Percentiles rank a stretch among this genome's conserved stretches.
Evolutionary conservation across 305 asterid species (phyloP).

Genomic region (Fraxinus floribunda): DNA sequence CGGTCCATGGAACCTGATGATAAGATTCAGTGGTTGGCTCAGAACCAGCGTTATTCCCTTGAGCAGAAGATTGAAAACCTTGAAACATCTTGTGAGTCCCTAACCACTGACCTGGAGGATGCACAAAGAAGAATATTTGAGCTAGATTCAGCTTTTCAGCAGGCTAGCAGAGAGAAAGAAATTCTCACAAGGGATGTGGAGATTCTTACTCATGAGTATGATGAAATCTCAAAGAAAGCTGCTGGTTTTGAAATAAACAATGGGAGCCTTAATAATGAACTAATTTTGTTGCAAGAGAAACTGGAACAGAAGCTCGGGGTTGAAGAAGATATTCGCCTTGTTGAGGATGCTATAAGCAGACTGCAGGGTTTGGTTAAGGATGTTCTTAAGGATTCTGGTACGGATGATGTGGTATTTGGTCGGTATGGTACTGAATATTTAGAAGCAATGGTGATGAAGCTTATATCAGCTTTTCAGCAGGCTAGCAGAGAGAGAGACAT

Average conservation of each 20-base stretch:
- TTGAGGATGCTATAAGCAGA: slow-evolving; percentile 36
- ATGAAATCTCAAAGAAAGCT: slow-evolving; percentile 43
- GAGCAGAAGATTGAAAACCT: slow-evolving; percentile 68
- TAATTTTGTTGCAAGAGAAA: slow-evolving; percentile 44
- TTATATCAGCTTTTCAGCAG: slow-evolving; percentile 45
- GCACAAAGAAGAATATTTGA: slow-evolving; percentile 57
- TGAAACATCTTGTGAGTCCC: slow-evolving; percentile 57
- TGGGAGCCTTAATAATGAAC: slow-evolving; percentile 54
- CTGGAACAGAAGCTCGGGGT: slow-evolving; percentile 32
- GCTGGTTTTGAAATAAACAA: slow-evolving; percentile 38
- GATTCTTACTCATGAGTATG: slow-evolving; percentile 47
- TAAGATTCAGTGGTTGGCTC: slow-evolving; percentile 49
- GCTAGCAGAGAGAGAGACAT: slow-evolving; percentile 58
- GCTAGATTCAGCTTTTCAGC: slow-evolving; percentile 56
- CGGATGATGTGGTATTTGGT: slow-evolving; percentile 28
- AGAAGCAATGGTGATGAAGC: slow-evolving; percentile 27
- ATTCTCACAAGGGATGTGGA: slow-evolving; percentile 52
- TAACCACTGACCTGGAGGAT: slow-evolving; percentile 62
- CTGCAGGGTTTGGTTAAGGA: slow-evolving; percentile 34
- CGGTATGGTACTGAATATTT: slow-evolving; percentile 30
- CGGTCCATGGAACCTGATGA: slow-evolving; percentile 83
- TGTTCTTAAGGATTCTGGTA: slow-evolving; percentile 34
- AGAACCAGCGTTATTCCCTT: slow-evolving; percentile 58
- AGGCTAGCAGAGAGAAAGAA: slow-evolving; percentile 62
- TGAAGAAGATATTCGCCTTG: slow-evolving; percentile 33